These are phyloP conservation scores for Suillus cothurnatus DNA, from an alignment of 768 basidiomycete genomes.

Conservation along the genomic window DNA sequence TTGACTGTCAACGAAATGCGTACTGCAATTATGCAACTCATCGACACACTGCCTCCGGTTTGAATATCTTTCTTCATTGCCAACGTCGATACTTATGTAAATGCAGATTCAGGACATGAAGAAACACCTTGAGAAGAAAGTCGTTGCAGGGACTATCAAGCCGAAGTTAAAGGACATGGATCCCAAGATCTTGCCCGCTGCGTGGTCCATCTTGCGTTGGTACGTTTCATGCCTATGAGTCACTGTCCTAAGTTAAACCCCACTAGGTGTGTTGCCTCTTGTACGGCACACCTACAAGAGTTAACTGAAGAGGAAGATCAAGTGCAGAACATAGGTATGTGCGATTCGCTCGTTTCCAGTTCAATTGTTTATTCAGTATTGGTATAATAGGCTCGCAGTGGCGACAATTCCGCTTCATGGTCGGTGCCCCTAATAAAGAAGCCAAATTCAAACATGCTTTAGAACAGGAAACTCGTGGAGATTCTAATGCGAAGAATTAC, in stretches of 20 bases:
- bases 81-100: background rate
- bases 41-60: slow-evolving; percentile 53
- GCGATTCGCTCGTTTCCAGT: background rate
- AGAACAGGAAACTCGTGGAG: slow-evolving; percentile 36
- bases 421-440: slow-evolving; percentile 73
- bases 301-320: slow-evolving; percentile 55
- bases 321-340: slow-evolving; percentile 54
- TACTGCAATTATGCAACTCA: slow-evolving; percentile 41
- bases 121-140: slow-evolving; percentile 52
- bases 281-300: slow-evolving; percentile 71
- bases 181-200: slow-evolving; percentile 51
- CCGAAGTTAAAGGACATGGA: slow-evolving; percentile 57
- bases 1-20: slow-evolving; percentile 49
- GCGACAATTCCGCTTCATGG: slow-evolving; percentile 70
- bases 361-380: background rate
- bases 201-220: slow-evolving; percentile 71
- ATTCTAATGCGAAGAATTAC: slow-evolving; percentile 45
- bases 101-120: slow-evolving; percentile 59
- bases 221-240: slow-evolving; percentile 22
- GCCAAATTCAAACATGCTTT: slow-evolving; percentile 58
- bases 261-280: slow-evolving; percentile 67
- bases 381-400: slow-evolving; percentile 45
- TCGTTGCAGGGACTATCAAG: slow-evolving; percentile 51
- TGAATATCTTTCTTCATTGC: slow-evolving; percentile 16
- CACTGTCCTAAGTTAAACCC: background rate